Base-by-base conservation (phyloP, 345 rosid genomes). In the Camelina laxa region DNA sequence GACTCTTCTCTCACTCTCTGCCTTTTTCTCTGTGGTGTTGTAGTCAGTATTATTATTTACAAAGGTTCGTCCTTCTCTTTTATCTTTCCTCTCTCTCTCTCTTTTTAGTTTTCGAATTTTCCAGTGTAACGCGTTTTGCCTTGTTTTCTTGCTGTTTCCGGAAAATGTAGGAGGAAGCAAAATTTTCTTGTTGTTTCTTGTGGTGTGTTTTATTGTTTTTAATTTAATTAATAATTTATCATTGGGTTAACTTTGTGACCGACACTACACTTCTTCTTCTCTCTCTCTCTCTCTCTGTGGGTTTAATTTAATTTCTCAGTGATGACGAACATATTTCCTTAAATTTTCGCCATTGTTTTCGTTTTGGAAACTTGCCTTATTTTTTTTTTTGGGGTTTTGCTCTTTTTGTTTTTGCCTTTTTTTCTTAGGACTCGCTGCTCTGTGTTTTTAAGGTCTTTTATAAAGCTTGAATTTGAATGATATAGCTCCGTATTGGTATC, bases 31-130 rank as follows among this genome's bases (percentile, higher is more conserved):
- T 50, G 7, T 76, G 36, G 36, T 33, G 9, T 33, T 7, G 48
- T 59, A 13, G 41, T 59, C 33, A 45, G 7, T 27, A 27, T 45
- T 54, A 33, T 8, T 38, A 16, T 15, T 27, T 22, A 5, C 10
- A 24, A 24, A 56, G 75, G 72, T 74, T 49, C 57, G 53, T 62
- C 7, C 41, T 47, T 68, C 39, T 60, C 70, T 49, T 66, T 60
- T 22, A 22, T 22, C 24, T 22, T 4, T 3, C 9, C 36, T 31
- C 33, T 31, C 33, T 69, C 39, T 60, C 71, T 49, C 51, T 60
- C 27, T 27, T 1, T 36, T 5, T 38, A 13, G 21, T 59, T 24
- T 36, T 19, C 24, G 27, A 24, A 24, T 48, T 59, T 64, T 3
- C n/a, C 4, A 21, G 36, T 39, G 50, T 65, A 42, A 24, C 21